Conservation (phyloP, 2,329 filamentous ascomycete species). For the Ambrosiella cleistominuta region DNA sequence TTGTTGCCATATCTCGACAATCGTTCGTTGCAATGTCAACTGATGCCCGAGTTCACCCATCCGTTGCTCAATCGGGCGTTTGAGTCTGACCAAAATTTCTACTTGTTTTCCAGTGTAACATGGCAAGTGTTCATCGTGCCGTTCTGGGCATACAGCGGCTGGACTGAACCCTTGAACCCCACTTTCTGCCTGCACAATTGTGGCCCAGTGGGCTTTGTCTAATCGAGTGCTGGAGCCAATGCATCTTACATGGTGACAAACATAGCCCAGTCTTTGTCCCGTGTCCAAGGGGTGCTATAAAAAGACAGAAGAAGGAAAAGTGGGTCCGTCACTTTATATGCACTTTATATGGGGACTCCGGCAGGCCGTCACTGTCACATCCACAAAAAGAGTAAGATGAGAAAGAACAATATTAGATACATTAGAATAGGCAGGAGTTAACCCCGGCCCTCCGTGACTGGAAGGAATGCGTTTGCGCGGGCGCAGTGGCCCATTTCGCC, state of each 20-base stretch:
- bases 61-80: background rate
- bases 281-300: too few relatives aligned
- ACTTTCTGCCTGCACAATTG: too few relatives aligned
- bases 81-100: background rate
- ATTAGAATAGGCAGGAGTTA: background rate
- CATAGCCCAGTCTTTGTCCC: too few relatives aligned
- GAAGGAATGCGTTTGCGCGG: background rate
- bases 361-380: too few relatives aligned
- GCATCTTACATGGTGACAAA: too few relatives aligned
- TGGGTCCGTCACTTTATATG: too few relatives aligned
- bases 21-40: background rate
- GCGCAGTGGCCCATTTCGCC: background rate
- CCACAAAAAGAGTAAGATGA: background rate
- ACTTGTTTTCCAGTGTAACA: background rate
- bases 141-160: background rate
- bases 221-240: too few relatives aligned
- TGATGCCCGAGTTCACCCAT: background rate
- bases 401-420: background rate
- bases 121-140: background rate
- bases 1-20: too few relatives aligned
- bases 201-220: too few relatives aligned
- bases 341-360: too few relatives aligned
- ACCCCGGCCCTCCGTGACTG: background rate
- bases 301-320: too few relatives aligned
- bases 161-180: background rate